Base-by-base conservation (phyloP, 352 stramenopile genomes). In the Globisporangium echinulatum region DNA sequence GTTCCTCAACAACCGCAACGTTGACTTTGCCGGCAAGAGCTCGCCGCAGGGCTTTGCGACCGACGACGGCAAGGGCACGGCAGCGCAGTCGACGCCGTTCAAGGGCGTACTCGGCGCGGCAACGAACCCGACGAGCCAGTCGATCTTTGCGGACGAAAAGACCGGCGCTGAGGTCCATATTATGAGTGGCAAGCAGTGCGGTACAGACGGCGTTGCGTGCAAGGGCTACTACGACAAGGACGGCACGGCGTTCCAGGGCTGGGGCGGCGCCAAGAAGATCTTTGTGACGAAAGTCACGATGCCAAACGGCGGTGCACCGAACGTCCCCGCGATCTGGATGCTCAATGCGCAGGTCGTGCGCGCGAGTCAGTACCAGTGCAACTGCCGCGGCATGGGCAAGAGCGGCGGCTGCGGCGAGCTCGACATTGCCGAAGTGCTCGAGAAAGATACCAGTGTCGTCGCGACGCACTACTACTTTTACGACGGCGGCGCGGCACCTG, bases 381-480 rank as follows among this genome's bases (percentile, higher is more conserved):
- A 92, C 77, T 92, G 82, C 70, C 82, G 82, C 68, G 80, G 80
- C 54, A 58, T 74, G 50, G 80, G 76, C 63, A 70, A 79, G 39
- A 67, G 49, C 25, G 82, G 82, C 37, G 82, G 82, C 56, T 92
- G 82, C 54, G 82, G 82, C 53, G 82, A 92, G 58, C 75, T 92
- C 49, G 80, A 92, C 59, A 87, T 92, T 42, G 80, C 72, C 39
- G 82, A 92, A 66, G 80, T 88, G 47, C 62, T 92, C 15, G 66
- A 77, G 58, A 86, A 82, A 59, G 77, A 88, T 66, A 66, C 66
- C 50, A 81, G 42, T 65, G 68, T 71, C 49, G 58, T 88, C n/a
- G 75, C 82, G 38, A 90, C 80, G 25, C 82, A 92, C 77, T 90
- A 85, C 69, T 92, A 92, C 77, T 85, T 83, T 65, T 88, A 88